These are phyloP conservation scores for Diddensiella caesifluorescens DNA, from an alignment of 805 yeast genomes.

Conservation along the genomic window DNA sequence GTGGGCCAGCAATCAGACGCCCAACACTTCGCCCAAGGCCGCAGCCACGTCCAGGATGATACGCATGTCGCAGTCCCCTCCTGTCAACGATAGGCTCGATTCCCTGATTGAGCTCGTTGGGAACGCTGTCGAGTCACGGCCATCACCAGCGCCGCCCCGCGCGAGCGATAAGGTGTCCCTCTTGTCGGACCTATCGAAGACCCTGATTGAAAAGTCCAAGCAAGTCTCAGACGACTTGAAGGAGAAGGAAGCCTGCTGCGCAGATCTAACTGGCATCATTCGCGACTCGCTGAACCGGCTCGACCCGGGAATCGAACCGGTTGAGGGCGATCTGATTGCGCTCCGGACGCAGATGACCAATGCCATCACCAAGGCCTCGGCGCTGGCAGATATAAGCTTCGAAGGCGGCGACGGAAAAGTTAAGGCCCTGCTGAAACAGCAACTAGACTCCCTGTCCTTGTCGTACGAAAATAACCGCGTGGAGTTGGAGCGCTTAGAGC, in stretches of 20 bases:
- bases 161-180: constrained; percentile 1
- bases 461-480: constrained; percentile 21
- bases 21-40: no score
- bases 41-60: constrained; percentile 1
- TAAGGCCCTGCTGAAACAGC: constrained; percentile 17
- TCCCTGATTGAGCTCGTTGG: constrained; percentile 1
- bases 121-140: background rate
- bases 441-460: constrained; percentile 17
- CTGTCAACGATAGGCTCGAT: constrained; percentile 3
- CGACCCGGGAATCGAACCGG: constrained; percentile 7
- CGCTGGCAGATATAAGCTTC: no score
- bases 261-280: constrained; percentile 5
- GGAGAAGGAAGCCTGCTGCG: background rate
- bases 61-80: background rate
- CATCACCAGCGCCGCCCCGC: background rate
- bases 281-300: constrained; percentile 10
- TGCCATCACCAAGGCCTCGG: no score
- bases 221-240: constrained; percentile 2
- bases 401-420: constrained; percentile 10
- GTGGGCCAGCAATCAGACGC: no score
- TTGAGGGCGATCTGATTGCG: background rate
- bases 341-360: constrained; percentile 9
- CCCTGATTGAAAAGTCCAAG: constrained; percentile 8
- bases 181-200: constrained; percentile 6
- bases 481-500: constrained; percentile 23